Conservation (phyloP, 805 yeast species). For the Ogataea nakhonphanomensis region DNA sequence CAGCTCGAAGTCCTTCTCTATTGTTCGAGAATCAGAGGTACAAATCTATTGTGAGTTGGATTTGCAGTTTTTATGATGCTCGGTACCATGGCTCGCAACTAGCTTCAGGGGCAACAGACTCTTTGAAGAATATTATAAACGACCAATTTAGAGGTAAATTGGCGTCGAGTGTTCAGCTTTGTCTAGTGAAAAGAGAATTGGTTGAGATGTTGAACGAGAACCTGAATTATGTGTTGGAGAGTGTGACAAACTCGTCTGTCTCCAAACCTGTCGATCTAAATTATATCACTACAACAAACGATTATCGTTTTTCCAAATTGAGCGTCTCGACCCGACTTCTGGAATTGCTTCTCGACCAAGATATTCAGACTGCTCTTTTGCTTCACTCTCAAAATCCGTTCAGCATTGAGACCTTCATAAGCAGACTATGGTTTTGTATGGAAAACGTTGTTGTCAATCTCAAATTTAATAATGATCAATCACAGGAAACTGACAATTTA, state of each 20-base stretch:
- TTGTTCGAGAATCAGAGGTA: conserved; percentile 24
- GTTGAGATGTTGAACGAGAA: conserved; percentile 22
- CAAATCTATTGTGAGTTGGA: conserved; percentile 17
- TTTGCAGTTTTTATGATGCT: conserved; percentile 28
- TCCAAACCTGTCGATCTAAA: conserved; percentile 16
- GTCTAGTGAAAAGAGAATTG: conserved; percentile 20
- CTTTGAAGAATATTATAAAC: conserved; percentile 24
- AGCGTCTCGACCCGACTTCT: conserved; percentile 27
- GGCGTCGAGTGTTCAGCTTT: conserved; percentile 22
- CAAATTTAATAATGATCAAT: conserved; percentile 13
- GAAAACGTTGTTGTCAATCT: conserved; percentile 30
- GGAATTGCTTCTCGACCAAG: conserved; percentile 26
- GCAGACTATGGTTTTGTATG: conserved; percentile 33
- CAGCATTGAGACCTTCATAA: conserved; percentile 24
- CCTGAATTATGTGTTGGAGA: conserved; percentile 22
- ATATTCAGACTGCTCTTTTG: conserved; percentile 18
- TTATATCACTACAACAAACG: conserved; percentile 17
- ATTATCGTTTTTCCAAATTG: conserved; percentile 24
- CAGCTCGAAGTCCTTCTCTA: conserved; percentile 24
- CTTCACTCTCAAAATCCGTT: conserved; percentile 21
- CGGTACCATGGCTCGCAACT: conserved; percentile 22
- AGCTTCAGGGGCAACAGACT: conserved; percentile 21
- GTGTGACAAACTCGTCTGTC: conserved; percentile 25
- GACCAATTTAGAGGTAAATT: conserved; percentile 23
- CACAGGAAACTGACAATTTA: conserved; percentile 8